Base-by-base conservation (phyloP, 1,139 yeast species). In the Hyphopichia pseudoburtonii region DNA sequence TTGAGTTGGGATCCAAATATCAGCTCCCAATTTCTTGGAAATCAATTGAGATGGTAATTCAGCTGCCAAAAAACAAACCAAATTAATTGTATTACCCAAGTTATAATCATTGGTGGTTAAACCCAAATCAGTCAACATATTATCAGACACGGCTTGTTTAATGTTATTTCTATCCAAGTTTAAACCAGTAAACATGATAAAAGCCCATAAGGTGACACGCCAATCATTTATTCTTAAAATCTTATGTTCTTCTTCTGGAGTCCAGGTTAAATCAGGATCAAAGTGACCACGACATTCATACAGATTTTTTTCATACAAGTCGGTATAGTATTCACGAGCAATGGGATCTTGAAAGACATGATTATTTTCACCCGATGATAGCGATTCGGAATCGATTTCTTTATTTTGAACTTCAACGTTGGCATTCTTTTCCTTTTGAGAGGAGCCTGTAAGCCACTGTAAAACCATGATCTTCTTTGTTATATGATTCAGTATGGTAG, bases 211-310 rank as follows among this genome's bases (percentile, higher is more conserved):
- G 4, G 64, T 55, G 7, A 63, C 66, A 39, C 59, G 46, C 44
- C 47, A 57, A 34, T 63, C 69, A 38, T 53, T 54, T 33, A 57
- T 62, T 46, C 62, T 43, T 9, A 49, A 38, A 17, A 61, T 46
- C 33, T 43, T 58, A 36, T 50, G 51, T 40, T 66, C 72, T 48
- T 66, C 72, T 37, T 55, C 56, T 16, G 46, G 42, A 4, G 62
- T 56, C 72, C 71, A 66, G n/a, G 56, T 54, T 35, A 60, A 56
- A 1, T 53, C 52, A 1, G 71, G 70, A 45, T 66, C 71, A 36
- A 64, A 62, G 10, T 47, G 60, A 22, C 46, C 47, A 27, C 59
- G 52, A 43, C 71, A 58, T 42, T 66, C 72, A 44, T 66, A 66
- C 2, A 59, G 33, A 19, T 58, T 51, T 2, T 44, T 45, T 19